Conservation (phyloP, 768 basidiomycete genomes). For the Glaciozyma antarctica region DNA sequence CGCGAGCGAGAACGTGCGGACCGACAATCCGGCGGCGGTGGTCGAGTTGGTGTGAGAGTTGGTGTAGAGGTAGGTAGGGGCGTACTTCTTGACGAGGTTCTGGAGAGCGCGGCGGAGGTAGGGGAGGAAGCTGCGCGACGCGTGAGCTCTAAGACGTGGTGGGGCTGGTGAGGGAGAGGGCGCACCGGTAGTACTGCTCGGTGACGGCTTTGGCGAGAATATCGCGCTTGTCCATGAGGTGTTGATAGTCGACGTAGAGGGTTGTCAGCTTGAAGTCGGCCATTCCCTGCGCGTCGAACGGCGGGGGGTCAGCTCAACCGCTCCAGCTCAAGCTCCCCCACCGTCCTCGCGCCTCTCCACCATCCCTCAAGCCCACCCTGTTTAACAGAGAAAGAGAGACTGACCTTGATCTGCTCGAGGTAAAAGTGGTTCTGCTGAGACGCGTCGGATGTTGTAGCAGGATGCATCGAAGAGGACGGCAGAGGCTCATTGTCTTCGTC, state of each 20-base stretch:
- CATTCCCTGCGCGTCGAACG: conserved; percentile 49
- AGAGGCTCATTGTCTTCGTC: conserved; percentile 68
- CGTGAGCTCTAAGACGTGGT: not conserved
- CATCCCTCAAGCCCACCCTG: too few species aligned
- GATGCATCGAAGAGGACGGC: conserved; percentile 51
- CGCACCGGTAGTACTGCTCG: conserved; percentile 78
- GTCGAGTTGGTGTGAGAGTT: conserved; percentile 68
- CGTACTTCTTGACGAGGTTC: conserved; percentile 77
- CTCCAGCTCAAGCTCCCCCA: not conserved
- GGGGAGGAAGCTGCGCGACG: conserved; percentile 57
- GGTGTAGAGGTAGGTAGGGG: conserved; percentile 88
- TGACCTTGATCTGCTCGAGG: not conserved
- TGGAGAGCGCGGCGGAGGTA: conserved; percentile 85
- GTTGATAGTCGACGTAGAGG: conserved; percentile 89
- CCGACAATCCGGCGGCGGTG: conserved; percentile 68
- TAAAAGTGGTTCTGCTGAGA: conserved; percentile 10
- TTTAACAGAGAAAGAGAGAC: not conserved
- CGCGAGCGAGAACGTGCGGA: conserved; percentile 87
- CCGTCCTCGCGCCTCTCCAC: too few species aligned
- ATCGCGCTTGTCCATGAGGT: conserved; percentile 81
- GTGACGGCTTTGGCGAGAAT: conserved; percentile 87
- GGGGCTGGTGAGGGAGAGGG: not conserved
- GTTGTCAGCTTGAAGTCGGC: conserved; percentile 88
- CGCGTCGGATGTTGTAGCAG: conserved; percentile 2
- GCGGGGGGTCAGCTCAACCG: not conserved